A percentile compares a stretch with the other conserved stretches of the same genome.
Conservation (phyloP, 1,284 basidiomycete genomes). For the Pseudozyma tsukubaensis region DNA sequence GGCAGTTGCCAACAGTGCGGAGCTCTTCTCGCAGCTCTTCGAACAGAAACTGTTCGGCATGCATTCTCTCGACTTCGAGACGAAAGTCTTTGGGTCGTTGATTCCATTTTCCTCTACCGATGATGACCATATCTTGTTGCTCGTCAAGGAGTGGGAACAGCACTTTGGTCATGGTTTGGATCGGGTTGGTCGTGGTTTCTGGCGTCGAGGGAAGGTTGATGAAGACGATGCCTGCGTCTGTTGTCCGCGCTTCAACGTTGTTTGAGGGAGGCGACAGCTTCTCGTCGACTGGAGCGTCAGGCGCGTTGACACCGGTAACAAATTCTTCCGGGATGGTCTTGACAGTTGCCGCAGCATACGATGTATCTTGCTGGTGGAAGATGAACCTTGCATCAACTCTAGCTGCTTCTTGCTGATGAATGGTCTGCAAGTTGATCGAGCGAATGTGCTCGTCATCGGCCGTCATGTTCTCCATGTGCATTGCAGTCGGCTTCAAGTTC, state of each 20-base stretch:
- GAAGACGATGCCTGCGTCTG: conserved; percentile 27
- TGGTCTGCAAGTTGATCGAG: conserved; percentile 48
- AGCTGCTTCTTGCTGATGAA: conserved; percentile 41
- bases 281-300: background rate
- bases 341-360: conserved; percentile 15
- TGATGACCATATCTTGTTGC: conserved; percentile 39
- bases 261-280: background rate
- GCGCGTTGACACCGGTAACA: background rate
- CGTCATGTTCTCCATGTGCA: conserved; percentile 2
- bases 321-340: conserved; percentile 20
- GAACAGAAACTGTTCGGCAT: conserved; percentile 1
- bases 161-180: conserved; percentile 18
- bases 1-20: conserved; percentile 29
- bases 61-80: conserved; percentile 34
- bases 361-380: conserved; percentile 39
- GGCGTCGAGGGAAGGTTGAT: conserved; percentile 17
- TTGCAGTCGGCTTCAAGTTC: background rate
- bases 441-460: conserved; percentile 29
- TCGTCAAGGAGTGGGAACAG: conserved; percentile 28
- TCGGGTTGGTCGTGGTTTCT: conserved; percentile 5
- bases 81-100: conserved; percentile 45
- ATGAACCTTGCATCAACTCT: conserved; percentile 43
- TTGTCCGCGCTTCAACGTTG: background rate
- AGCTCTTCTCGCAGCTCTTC: conserved; percentile 32
- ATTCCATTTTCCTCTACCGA: conserved; percentile 49